Evolutionary conservation across 1,284 basidiomycete species (phyloP).

Genomic region (Afroboletus lepidellus): DNA sequence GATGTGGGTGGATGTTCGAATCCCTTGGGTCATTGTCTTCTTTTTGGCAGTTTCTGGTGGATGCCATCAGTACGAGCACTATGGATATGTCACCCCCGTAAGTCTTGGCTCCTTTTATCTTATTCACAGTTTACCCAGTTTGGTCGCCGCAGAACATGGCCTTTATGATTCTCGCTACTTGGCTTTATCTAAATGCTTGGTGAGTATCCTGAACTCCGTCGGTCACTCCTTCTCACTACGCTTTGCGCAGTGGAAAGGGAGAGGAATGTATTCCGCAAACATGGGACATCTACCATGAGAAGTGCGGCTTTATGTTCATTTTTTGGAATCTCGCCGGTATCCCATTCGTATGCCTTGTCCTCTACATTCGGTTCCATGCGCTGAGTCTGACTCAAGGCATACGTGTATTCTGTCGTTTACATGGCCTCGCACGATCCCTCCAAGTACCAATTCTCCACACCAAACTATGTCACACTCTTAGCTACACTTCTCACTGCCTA

Average conservation of each 20-base stretch:
- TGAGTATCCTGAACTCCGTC: conserved; percentile 31
- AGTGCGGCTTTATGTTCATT: conserved; percentile 95
- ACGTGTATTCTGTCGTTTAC: conserved; percentile 96
- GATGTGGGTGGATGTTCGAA: conserved; percentile 99
- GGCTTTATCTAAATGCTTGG: conserved; percentile 97
- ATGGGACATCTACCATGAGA: conserved; percentile 99
- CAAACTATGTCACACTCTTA: conserved; percentile 70
- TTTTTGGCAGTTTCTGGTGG: conserved; percentile 90
- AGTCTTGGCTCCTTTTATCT: conserved; percentile 26
- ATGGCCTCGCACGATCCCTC: conserved; percentile 92
- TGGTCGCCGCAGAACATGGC: conserved; percentile 76
- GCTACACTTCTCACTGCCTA: conserved; percentile 81
- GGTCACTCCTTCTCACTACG: background rate
- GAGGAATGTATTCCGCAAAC: conserved; percentile 99
- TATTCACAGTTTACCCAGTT: background rate
- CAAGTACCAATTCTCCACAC: conserved; percentile 84
- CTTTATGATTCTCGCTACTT: conserved; percentile 95
- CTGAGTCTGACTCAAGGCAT: conserved; percentile 63
- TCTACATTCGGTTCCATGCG: background rate
- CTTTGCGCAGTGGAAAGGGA: conserved; percentile 62
- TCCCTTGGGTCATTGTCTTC: conserved; percentile 97
- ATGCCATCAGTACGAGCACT: conserved; percentile 92
- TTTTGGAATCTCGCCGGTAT: conserved; percentile 98
- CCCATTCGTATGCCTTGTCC: conserved; percentile 60
- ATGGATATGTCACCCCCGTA: conserved; percentile 90